Evolutionary conservation across 805 yeast genomes (phyloP), one percentile per base, ranked within the genome.

Genomic region (Candida suzukii): DNA sequence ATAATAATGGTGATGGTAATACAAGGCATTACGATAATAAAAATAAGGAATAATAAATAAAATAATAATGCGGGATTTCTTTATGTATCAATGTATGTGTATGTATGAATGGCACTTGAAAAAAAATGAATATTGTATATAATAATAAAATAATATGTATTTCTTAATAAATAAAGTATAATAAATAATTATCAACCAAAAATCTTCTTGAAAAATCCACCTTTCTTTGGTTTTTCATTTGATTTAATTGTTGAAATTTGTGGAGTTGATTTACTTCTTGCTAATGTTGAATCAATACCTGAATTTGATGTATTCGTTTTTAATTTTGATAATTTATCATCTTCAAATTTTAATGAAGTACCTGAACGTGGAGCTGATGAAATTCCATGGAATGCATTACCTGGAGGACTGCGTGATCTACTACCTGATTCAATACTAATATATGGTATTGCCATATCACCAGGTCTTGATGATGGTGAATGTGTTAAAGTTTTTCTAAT

Each of bases 301-400:
- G 14, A 11, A 4, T 4, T 24, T 4, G 22, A 13, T 12, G 18
- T 19, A 12, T 17, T 17, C n/a, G n/a, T n/a, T 19, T 24, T 35
- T n/a, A 13, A 9, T 16, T 35, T 35, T 13, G 29, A 29, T n/a
- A 24, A 35, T 3, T 24, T n/a, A n/a, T n/a, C 37, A 8, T n/a
- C 29, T 24, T 45, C 46, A 42, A 55, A 55, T 38, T 48, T 53
- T 29, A 55, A 41, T 9, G 57, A 47, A 3, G 56, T 31, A 8
- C 38, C 35, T 3, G 46, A 37, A 21, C 57, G 42, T 10, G 56
- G 60, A 35, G 50, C 41, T 22, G 45, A 33, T 10, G 53, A 44
- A 14, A 42, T 46, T 9, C 46, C 49, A 13, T 27, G 20, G 33
- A 41, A 41, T 17, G 46, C 30, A 24, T 28, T 43, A 22, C 33